Evolutionary conservation across 2,329 filamentous ascomycete species (phyloP).

Genomic region (Stemphylium beticola): DNA sequence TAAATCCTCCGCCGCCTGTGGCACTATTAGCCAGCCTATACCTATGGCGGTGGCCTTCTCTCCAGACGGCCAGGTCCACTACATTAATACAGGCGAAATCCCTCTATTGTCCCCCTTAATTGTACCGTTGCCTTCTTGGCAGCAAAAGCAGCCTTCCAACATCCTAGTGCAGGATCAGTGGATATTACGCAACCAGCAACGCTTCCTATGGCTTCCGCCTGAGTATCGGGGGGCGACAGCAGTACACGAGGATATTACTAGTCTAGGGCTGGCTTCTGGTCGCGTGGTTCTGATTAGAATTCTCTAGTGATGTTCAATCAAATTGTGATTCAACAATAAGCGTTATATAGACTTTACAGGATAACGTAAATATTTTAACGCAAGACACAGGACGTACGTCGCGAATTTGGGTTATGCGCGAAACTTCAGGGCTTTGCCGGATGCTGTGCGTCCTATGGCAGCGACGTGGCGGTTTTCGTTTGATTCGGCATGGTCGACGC

Average conservation of each 20-base stretch:
- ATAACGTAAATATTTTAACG: too few relatives aligned
- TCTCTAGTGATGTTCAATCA: too few relatives aligned
- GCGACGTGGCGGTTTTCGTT: too few relatives aligned
- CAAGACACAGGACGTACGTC: too few relatives aligned
- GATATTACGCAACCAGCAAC: slow-evolving; percentile 16
- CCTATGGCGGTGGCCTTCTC: slow-evolving; percentile 3
- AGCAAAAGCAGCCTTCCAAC: neutral
- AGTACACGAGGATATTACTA: slow-evolving; percentile 13
- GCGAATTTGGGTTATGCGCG: too few relatives aligned
- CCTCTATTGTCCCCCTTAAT: neutral
- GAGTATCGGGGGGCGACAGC: slow-evolving; percentile 12
- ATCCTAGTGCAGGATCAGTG: slow-evolving; percentile 16
- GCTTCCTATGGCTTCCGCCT: slow-evolving; percentile 20
- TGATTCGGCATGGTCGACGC: too few relatives aligned
- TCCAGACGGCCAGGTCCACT: neutral
- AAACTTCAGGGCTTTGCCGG: too few relatives aligned
- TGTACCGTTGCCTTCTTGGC: slow-evolving; percentile 4
- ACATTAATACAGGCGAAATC: slow-evolving; percentile 12
- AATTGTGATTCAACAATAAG: too few relatives aligned
- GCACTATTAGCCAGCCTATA: too few relatives aligned
- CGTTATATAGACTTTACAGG: too few relatives aligned
- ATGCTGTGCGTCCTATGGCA: too few relatives aligned
- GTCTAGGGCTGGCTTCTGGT: slow-evolving; percentile 16
- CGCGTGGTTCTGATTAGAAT: slow-evolving; percentile 13
- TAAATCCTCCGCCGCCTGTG: too few relatives aligned